Conservation (phyloP, 805 yeast genomes). For the Candida railenensis region DNA sequence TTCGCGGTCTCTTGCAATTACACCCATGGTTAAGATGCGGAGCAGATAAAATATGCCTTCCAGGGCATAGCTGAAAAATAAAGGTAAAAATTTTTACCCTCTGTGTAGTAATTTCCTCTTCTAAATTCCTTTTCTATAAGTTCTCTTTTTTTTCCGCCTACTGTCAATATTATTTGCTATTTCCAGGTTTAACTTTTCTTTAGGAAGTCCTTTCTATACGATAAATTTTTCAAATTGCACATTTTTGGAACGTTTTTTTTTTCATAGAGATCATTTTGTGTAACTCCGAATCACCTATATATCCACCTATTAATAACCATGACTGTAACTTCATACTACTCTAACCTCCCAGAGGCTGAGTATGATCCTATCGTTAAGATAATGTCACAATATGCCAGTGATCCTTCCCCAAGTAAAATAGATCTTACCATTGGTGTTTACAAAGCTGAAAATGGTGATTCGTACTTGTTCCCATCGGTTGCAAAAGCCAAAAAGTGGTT, state of each 20-base stretch:
- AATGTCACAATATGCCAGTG: conserved; percentile 19
- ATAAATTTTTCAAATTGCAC: neutral
- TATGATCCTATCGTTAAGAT: conserved; percentile 30
- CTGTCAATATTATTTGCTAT: neutral
- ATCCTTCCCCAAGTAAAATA: conserved; percentile 31
- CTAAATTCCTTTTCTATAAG: neutral
- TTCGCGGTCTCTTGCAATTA: neutral
- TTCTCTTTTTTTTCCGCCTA: neutral
- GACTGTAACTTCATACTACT: conserved; percentile 19
- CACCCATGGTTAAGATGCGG: neutral
- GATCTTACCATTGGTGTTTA: conserved; percentile 48
- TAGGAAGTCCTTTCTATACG: neutral
- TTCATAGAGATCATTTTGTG: neutral
- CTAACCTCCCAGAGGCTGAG: conserved; percentile 4
- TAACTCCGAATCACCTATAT: too few species aligned
- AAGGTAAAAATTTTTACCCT: neutral
- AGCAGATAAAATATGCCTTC: neutral
- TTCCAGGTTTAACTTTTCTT: neutral
- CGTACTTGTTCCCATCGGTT: conserved; percentile 40
- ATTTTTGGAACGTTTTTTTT: too few species aligned
- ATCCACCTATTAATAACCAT: too few species aligned
- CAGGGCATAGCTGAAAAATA: neutral
- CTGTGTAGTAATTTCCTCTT: neutral
- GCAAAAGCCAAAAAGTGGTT: conserved; percentile 33
- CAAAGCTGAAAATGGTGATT: conserved; percentile 36